phyloP scores from a whole-genome alignment of 306 rosid genomes.

The Malus orientalis region DNA sequence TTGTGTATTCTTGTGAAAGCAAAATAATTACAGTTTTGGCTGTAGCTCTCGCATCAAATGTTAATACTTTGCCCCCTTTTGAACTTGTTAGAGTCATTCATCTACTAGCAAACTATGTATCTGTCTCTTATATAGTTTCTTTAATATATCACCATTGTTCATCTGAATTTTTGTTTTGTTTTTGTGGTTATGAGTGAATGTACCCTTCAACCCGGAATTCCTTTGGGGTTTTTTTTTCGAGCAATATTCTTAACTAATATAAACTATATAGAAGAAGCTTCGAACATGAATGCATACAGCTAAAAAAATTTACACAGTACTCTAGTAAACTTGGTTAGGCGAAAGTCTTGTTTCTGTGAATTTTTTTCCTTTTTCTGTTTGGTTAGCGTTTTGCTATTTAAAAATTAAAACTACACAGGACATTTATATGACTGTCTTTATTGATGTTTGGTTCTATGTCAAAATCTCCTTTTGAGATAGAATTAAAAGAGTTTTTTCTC shows the following conservation, averaged over 20 bases:
- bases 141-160: too few relatives aligned
- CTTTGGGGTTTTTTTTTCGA: not conserved
- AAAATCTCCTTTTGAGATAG: slow-evolving; percentile 29
- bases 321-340: too few relatives aligned
- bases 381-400: not conserved
- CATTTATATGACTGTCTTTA: slow-evolving; percentile 30
- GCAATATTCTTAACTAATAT: too few relatives aligned
- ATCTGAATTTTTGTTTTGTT: not conserved
- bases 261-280: too few relatives aligned
- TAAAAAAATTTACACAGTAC: too few relatives aligned
- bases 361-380: not conserved
- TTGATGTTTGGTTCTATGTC: slow-evolving; percentile 45
- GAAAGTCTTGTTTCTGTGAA: not conserved
- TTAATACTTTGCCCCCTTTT: slow-evolving; percentile 7
- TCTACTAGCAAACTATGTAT: too few relatives aligned
- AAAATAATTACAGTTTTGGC: slow-evolving; percentile 16
- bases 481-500: slow-evolving; percentile 2
- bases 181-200: not conserved
- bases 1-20: slow-evolving; percentile 23
- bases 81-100: not conserved
- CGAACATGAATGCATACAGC: too few relatives aligned
- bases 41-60: slow-evolving; percentile 20
- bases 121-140: too few relatives aligned
- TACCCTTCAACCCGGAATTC: not conserved
- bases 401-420: not conserved